A percentile compares a stretch with the other conserved stretches of the same genome.
phyloP scores from a whole-genome alignment of 495 filamentous ascomycete genomes.

The Aspergillus egyptiacus region DNA sequence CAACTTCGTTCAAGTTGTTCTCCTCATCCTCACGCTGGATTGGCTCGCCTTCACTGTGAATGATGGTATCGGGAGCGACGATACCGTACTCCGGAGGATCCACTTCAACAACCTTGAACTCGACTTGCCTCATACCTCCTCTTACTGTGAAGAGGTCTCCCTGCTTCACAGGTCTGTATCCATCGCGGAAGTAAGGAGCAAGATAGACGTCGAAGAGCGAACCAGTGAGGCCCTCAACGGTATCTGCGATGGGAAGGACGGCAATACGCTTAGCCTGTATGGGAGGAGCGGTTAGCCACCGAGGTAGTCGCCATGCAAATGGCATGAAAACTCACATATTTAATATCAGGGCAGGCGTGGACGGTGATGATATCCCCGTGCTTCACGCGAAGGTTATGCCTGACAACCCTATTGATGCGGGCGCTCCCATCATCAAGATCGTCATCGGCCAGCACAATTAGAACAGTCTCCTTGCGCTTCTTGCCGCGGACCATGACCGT shows the following conservation, averaged over 20 bases:
- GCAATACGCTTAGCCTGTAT: conserved; percentile 93
- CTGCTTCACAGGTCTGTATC: conserved; percentile 92
- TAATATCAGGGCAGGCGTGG: conserved; percentile 99
- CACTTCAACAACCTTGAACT: conserved; percentile 99
- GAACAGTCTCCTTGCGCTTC: conserved; percentile 98
- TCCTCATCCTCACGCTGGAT: conserved; percentile 99
- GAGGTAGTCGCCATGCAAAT: conserved; percentile 15
- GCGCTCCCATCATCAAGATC: conserved; percentile 96
- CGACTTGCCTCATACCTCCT: conserved; percentile 96
- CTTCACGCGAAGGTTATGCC: conserved; percentile 97
- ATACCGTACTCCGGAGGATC: conserved; percentile 98
- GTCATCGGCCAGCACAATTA: conserved; percentile 96
- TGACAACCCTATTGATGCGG: conserved; percentile 94
- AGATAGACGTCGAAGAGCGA: conserved; percentile 99
- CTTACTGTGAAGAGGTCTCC: conserved; percentile 95
- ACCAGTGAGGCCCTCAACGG: conserved; percentile 93
- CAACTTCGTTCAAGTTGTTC: conserved; percentile 97
- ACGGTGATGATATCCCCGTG: conserved; percentile 96
- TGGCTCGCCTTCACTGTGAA: conserved; percentile 97
- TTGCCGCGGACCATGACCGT: conserved; percentile 97
- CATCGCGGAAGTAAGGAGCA: conserved; percentile 98
- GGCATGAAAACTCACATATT: conserved; percentile 69
- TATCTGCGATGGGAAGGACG: conserved; percentile 96
- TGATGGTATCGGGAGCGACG: conserved; percentile 95
- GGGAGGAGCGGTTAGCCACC: conserved; percentile 1